Evolutionary conservation across 768 basidiomycete species (phyloP).

Genomic region (Trametes elegans): DNA sequence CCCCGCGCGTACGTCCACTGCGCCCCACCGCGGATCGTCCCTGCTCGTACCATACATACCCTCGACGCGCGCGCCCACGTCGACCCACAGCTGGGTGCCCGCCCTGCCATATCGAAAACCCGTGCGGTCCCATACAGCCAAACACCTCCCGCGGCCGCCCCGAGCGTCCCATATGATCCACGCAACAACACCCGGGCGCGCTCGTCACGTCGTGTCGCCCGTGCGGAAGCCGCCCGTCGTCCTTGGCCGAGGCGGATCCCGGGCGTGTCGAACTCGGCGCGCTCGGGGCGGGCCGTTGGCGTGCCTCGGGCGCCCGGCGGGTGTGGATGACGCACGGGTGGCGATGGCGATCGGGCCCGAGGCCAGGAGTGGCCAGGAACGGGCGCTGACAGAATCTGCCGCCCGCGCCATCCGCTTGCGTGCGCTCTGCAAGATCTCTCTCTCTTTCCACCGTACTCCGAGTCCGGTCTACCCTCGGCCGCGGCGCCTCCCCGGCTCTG

Average conservation of each 20-base stretch:
- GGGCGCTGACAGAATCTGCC: not conserved
- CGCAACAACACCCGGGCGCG: not conserved
- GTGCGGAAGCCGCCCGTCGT: no score
- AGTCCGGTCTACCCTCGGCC: no score
- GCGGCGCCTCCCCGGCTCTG: no score
- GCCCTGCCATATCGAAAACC: not conserved
- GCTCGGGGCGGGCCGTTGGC: conserved; percentile 1
- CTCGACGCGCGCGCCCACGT: not conserved
- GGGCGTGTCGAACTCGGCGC: conserved; percentile 2
- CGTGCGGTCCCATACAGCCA: not conserved
- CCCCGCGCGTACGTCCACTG: conserved; percentile 3
- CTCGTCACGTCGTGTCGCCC: not conserved
- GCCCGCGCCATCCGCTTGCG: no score
- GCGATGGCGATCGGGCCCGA: conserved; percentile 12
- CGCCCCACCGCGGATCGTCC: conserved; percentile 10
- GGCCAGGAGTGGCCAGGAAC: conserved; percentile 3
- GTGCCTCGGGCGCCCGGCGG: not conserved
- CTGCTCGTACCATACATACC: conserved; percentile 9
- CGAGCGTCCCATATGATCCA: not conserved
- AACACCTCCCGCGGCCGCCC: conserved; percentile 7
- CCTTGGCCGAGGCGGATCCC: no score
- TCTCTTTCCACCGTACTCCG: no score
- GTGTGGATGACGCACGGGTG: not conserved
- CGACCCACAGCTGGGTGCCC: no score
- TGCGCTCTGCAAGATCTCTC: no score